These are phyloP conservation scores for Cephaloascus albidus DNA, from an alignment of 805 yeast genomes.

Conservation along the genomic window DNA sequence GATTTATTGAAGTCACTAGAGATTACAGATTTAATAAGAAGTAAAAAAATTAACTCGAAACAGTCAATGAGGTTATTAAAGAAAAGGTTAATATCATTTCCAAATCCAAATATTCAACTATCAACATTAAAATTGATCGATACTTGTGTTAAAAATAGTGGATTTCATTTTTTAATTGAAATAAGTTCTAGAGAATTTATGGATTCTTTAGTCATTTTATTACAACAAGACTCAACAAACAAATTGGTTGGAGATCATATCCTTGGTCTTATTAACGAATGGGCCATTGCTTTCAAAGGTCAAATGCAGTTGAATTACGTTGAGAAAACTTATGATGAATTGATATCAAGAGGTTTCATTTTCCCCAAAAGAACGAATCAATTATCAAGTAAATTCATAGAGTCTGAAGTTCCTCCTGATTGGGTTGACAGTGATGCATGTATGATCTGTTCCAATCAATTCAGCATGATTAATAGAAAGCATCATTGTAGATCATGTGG, in stretches of 20 bases:
- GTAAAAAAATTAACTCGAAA: constrained; percentile 68
- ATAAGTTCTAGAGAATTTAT: constrained; percentile 78
- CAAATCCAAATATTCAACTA: constrained; percentile 74
- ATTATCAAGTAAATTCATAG: constrained; percentile 49
- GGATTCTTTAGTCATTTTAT: constrained; percentile 56
- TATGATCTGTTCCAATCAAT: constrained; percentile 81
- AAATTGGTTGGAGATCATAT: constrained; percentile 45
- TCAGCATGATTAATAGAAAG: constrained; percentile 77
- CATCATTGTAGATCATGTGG: constrained; percentile 98
- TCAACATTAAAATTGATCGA: constrained; percentile 74
- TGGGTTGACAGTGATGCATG: constrained; percentile 96
- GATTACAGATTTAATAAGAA: constrained; percentile 77
- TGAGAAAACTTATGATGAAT: constrained; percentile 46
- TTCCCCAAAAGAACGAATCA: constrained; percentile 48
- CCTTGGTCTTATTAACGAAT: constrained; percentile 59
- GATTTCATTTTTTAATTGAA: constrained; percentile 73
- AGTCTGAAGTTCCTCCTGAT: constrained; percentile 90
- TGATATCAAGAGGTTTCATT: constrained; percentile 51
- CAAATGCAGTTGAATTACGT: constrained; percentile 61
- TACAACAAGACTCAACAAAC: constrained; percentile 13
- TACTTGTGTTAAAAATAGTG: constrained; percentile 88
- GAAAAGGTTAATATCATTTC: constrained; percentile 52
- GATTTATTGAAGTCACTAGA: constrained; percentile 70
- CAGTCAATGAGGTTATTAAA: constrained; percentile 83
- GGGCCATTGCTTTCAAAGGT: constrained; percentile 67